A percentile compares a stretch with the other conserved stretches of the same genome.
These are phyloP conservation scores for carrot (Daucus carota) DNA, from an alignment of 129 eudicot genomes.

Conservation along the genomic window DH1_v3.0 NC_030386.2:16268501-16269000, in stretches of 20 bases:
- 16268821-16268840: slow-evolving; percentile 56
- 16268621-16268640: neutral
- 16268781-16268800: slow-evolving; percentile 37
- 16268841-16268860: slow-evolving; percentile 58
- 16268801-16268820: slow-evolving; percentile 69
- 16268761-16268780: slow-evolving; percentile 71
- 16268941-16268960: neutral
- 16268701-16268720: slow-evolving; percentile 61
- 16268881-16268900: neutral
- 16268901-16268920: neutral
- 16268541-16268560: neutral
- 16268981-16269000: neutral
- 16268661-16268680: neutral
- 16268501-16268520: too few species aligned
- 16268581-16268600: neutral
- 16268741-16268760: slow-evolving; percentile 85
- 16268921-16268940: neutral
- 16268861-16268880: neutral
- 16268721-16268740: slow-evolving; percentile 78
- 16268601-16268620: neutral
- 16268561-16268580: neutral
- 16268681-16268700: slow-evolving; percentile 33
- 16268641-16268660: neutral
- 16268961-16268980: neutral
- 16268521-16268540: neutral